A percentile compares a stretch with the other conserved stretches of the same genome.
These are phyloP conservation scores for Ceratocystis papillata DNA, from an alignment of 2,329 filamentous ascomycete species.

Conservation along the genomic window DNA sequence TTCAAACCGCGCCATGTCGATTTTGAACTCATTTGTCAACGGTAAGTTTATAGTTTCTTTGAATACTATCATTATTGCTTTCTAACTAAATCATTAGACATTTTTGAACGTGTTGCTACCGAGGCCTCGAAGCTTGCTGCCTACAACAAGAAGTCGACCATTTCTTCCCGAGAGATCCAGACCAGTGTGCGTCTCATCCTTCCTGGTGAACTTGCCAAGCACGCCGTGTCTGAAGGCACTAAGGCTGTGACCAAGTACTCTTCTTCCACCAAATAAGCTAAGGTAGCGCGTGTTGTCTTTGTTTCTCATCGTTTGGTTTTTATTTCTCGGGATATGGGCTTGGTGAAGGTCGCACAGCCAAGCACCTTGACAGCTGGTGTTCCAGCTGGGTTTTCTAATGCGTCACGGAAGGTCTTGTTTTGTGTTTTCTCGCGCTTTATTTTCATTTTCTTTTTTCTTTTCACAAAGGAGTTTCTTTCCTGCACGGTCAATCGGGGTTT, in stretches of 20 bases:
- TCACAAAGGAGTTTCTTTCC: slow-evolving; percentile 50
- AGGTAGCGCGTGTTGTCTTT: slow-evolving; percentile 29
- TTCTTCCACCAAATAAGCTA: slow-evolving; percentile 88
- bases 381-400: slow-evolving; percentile 53
- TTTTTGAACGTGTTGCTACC: slow-evolving; percentile 97
- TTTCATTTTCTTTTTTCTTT: slow-evolving; percentile 28
- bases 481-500: slow-evolving; percentile 57
- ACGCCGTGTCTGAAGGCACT: slow-evolving; percentile 97
- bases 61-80: slow-evolving; percentile 3
- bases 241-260: slow-evolving; percentile 99
- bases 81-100: slow-evolving; percentile 50
- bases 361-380: slow-evolving; percentile 27
- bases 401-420: slow-evolving; percentile 61
- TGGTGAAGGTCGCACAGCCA: slow-evolving; percentile 41
- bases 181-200: slow-evolving; percentile 95
- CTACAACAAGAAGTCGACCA: slow-evolving; percentile 99
- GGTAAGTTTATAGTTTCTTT: slow-evolving; percentile 45
- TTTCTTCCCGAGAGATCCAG: slow-evolving; percentile 98
- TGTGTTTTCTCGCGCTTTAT: slow-evolving; percentile 25
- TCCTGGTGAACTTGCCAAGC: slow-evolving; percentile 97
- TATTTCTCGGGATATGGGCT: slow-evolving; percentile 46
- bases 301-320: slow-evolving; percentile 38
- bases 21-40: slow-evolving; percentile 99
- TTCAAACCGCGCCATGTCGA: slow-evolving; percentile 99
- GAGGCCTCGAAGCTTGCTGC: slow-evolving; percentile 98